Percentiles rank a stretch among this genome's conserved stretches.
Conservation (phyloP, 108 stramenopile genomes). For the Nitzschia putrida region DNA sequence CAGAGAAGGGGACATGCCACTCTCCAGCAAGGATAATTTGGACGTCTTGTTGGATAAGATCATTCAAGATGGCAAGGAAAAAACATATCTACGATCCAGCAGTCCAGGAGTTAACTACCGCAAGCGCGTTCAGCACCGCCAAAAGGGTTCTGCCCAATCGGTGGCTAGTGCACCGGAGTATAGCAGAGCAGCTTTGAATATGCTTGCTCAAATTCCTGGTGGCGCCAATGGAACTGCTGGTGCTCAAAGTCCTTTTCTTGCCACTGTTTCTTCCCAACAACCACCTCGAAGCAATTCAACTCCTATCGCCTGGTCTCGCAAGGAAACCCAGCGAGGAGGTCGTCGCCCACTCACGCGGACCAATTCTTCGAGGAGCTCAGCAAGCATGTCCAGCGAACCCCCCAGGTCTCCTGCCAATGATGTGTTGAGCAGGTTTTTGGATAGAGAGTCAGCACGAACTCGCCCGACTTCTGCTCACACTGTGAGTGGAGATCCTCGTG, state of each 20-base stretch:
- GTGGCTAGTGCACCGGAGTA: background rate
- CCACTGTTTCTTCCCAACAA: background rate
- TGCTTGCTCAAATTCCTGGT: background rate
- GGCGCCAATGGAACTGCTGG: background rate
- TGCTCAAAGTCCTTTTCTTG: background rate
- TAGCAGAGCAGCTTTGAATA: background rate
- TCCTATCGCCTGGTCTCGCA: conserved; percentile 3
- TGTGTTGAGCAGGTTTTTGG: conserved; percentile 11
- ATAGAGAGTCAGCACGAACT: background rate
- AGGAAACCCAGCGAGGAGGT: background rate
- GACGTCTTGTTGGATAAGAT: conserved; percentile 10
- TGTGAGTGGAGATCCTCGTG: conserved; percentile 18
- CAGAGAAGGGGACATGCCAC: background rate
- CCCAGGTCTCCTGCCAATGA: background rate
- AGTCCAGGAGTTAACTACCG: conserved; percentile 14
- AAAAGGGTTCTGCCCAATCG: background rate
- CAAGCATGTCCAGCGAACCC: too few relatives aligned
- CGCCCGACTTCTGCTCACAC: conserved; percentile 13
- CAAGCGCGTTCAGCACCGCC: background rate
- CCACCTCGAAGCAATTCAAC: background rate
- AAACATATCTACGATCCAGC: background rate
- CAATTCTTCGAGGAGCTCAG: background rate
- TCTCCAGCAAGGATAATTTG: background rate
- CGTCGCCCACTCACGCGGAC: background rate
- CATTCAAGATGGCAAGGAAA: background rate